Conservation (phyloP, 352 stramenopile genomes). For the Phytophthora macrochlamydospora region DNA sequence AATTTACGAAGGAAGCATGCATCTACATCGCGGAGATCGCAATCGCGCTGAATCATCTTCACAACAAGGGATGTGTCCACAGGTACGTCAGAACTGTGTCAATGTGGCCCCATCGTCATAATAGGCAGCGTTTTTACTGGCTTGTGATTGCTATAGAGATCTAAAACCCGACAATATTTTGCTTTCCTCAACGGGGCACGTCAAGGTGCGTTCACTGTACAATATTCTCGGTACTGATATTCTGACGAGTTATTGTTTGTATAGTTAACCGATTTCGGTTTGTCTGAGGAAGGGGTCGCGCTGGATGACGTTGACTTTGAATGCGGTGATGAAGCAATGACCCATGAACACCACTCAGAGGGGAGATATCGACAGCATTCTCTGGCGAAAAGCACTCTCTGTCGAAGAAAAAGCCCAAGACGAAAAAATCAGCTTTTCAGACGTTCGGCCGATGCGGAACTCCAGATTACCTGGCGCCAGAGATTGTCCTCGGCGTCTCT, state of each 20-base stretch:
- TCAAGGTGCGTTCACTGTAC: conserved; percentile 60
- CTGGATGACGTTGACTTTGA: conserved; percentile 34
- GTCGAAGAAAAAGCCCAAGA: conserved; percentile 37
- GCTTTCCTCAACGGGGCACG: conserved; percentile 86
- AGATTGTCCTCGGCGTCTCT: conserved; percentile 79
- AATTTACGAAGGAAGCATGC: conserved; percentile 61
- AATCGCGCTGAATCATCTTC: conserved; percentile 86
- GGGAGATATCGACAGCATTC: not conserved
- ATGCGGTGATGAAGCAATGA: conserved; percentile 32
- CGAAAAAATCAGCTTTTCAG: conserved; percentile 51
- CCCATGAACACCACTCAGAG: conserved; percentile 1
- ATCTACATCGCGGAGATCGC: conserved; percentile 90
- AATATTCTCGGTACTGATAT: not conserved
- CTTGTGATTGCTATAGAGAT: conserved; percentile 49
- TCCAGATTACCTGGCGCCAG: conserved; percentile 88
- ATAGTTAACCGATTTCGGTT: conserved; percentile 87
- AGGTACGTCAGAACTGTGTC: conserved; percentile 35
- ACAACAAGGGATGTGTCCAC: conserved; percentile 86
- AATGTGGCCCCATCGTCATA: too few species aligned
- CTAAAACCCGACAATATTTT: conserved; percentile 92
- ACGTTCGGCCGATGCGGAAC: conserved; percentile 84
- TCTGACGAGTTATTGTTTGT: not conserved
- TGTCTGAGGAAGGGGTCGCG: conserved; percentile 81
- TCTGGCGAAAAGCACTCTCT: not conserved
- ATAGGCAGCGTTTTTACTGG: too few species aligned